Percentiles rank a stretch among this genome's conserved stretches.
Evolutionary conservation across 208 protist species (phyloP).

Genomic region (Porcisia deanei): DNA sequence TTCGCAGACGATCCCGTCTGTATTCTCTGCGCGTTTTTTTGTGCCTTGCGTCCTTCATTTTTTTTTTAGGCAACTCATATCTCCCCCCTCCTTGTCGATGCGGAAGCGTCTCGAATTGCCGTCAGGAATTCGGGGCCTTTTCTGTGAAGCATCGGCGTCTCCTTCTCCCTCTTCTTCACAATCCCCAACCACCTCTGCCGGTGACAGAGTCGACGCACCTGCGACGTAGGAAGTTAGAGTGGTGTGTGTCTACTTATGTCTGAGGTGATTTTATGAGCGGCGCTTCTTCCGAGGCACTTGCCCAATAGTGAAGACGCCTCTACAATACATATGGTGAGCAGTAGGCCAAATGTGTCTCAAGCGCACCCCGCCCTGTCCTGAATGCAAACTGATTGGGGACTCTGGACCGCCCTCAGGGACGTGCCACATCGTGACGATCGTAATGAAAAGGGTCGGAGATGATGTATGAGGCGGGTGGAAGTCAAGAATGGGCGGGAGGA

Average conservation of each 20-base stretch:
- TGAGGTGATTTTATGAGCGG: not conserved
- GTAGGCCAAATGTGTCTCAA: not conserved
- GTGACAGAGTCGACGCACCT: not conserved
- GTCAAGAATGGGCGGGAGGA: too few relatives aligned
- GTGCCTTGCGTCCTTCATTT: not conserved
- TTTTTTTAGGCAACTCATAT: not conserved
- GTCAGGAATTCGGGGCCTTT: too few relatives aligned
- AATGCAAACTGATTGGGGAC: not conserved
- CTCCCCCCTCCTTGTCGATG: too few relatives aligned
- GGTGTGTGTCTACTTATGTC: not conserved
- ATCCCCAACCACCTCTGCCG: not conserved
- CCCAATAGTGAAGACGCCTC: not conserved
- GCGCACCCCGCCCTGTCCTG: not conserved
- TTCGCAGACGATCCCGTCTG: not conserved
- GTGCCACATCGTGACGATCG: not conserved
- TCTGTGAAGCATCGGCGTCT: not conserved
- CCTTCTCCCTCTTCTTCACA: not conserved
- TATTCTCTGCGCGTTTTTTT: not conserved
- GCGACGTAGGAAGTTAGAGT: not conserved
- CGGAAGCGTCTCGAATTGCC: too few relatives aligned
- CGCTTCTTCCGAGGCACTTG: not conserved
- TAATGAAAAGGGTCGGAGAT: too few relatives aligned
- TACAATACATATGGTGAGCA: not conserved
- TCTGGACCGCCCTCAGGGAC: not conserved
- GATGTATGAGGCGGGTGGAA: too few relatives aligned